Conservation (phyloP, 176 grass and related monocot genomes). For the Aechmea fasciata region DNA sequence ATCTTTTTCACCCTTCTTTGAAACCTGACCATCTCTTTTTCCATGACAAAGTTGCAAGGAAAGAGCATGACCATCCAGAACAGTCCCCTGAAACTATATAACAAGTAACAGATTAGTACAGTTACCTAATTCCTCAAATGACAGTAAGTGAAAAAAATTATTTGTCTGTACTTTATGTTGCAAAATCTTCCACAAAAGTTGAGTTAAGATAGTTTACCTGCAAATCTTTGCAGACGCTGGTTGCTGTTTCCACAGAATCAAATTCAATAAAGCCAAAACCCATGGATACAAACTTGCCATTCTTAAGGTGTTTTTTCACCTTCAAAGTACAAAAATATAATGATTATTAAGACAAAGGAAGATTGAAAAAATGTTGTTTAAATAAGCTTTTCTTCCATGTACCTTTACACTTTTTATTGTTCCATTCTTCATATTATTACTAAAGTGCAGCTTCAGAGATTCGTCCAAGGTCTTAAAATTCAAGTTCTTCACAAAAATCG, state of each 20-base stretch:
- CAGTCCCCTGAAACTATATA: constrained; percentile 39
- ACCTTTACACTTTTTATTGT: constrained; percentile 83
- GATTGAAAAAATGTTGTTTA: neutral
- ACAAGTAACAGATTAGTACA: neutral
- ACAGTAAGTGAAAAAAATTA: constrained; percentile 5
- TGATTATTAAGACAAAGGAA: constrained; percentile 15
- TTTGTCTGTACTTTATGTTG: neutral
- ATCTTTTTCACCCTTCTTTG: constrained; percentile 63
- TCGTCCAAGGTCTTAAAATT: constrained; percentile 93
- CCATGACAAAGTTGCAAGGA: constrained; percentile 87
- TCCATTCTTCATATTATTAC: constrained; percentile 60
- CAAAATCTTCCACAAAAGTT: neutral
- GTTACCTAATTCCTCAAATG: neutral
- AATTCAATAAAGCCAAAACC: constrained; percentile 97
- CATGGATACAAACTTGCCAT: constrained; percentile 88
- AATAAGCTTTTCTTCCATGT: neutral
- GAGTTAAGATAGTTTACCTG: constrained; percentile 37
- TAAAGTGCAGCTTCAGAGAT: constrained; percentile 67
- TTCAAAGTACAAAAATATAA: constrained; percentile 27
- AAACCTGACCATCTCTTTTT: constrained; percentile 41
- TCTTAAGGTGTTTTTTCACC: constrained; percentile 86
- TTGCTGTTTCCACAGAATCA: constrained; percentile 85
- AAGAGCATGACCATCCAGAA: constrained; percentile 94
- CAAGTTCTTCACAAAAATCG: constrained; percentile 90
- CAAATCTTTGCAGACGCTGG: constrained; percentile 75